phyloP scores from a whole-genome alignment of 345 rosid genomes.

The Aquilaria sinensis region DNA sequence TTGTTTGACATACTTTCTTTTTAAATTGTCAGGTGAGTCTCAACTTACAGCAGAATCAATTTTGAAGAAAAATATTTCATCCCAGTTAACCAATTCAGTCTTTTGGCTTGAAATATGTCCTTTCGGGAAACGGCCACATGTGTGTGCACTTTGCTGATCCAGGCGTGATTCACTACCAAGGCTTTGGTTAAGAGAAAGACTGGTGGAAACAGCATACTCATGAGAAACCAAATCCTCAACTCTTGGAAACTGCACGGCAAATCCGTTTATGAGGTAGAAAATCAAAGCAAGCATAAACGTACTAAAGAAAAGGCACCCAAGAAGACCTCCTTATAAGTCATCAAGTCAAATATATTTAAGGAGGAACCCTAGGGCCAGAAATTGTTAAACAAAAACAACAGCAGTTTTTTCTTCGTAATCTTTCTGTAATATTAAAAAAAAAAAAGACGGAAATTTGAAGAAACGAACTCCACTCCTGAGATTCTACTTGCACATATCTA shows the following conservation, averaged over 20 bases:
- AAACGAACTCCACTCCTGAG: no score
- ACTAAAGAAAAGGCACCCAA: conserved; percentile 1
- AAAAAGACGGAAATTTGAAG: no score
- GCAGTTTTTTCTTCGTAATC: no score
- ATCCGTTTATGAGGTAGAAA: conserved; percentile 12
- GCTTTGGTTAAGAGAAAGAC: conserved; percentile 44
- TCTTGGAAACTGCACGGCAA: conserved; percentile 58
- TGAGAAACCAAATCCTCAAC: conserved; percentile 56
- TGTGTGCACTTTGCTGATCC: conserved; percentile 84
- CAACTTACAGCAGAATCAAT: conserved; percentile 60
- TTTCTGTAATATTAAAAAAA: no score
- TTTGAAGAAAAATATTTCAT: conserved; percentile 87
- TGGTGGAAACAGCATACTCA: conserved; percentile 53
- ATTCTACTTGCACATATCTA: no score
- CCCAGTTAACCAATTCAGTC: conserved; percentile 59
- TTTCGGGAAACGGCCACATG: conserved; percentile 34
- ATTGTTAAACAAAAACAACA: no score
- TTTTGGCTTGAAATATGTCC: conserved; percentile 35
- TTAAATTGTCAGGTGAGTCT: not conserved
- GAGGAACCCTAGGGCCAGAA: no score
- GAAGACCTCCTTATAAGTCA: not conserved
- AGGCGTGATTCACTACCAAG: conserved; percentile 36
- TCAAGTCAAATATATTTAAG: not conserved
- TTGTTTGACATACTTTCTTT: no score
- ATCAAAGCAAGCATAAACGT: conserved; percentile 8